These are phyloP conservation scores for Candida piceae DNA, from an alignment of 805 yeast species.

Conservation along the genomic window DNA sequence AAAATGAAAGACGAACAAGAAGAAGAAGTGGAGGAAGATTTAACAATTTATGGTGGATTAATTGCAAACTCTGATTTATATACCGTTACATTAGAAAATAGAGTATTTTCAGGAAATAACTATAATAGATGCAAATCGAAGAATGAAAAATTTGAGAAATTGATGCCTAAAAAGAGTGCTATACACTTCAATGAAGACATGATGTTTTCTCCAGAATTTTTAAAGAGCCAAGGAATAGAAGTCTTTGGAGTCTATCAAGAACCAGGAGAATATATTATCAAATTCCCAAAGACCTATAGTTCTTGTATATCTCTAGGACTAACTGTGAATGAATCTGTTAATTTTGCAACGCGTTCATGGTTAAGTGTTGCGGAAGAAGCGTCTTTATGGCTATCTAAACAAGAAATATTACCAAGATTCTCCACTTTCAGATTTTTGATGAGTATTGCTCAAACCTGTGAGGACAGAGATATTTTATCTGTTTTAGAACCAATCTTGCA, in stretches of 20 bases:
- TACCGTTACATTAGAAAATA: constrained; percentile 21
- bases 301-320: constrained; percentile 50
- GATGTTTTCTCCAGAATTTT: constrained; percentile 43
- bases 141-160: constrained; percentile 24
- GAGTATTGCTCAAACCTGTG: constrained; percentile 41
- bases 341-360: constrained; percentile 58
- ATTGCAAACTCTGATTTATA: constrained; percentile 13
- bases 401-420: constrained; percentile 47
- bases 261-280: constrained; percentile 58
- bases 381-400: constrained; percentile 45
- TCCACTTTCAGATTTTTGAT: constrained; percentile 44
- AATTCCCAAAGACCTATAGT: constrained; percentile 52
- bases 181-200: constrained; percentile 36
- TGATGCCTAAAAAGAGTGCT: constrained; percentile 15
- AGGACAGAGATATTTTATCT: constrained; percentile 33
- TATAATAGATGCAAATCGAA: constrained; percentile 27
- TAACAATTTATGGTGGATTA: constrained; percentile 5
- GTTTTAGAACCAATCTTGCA: constrained; percentile 32
- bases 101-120: constrained; percentile 11
- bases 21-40: constrained; percentile 1
- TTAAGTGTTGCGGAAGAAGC: constrained; percentile 43
- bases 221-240: constrained; percentile 45
- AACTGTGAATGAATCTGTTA: constrained; percentile 49
- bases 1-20: constrained; percentile 7
- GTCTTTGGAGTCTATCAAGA: constrained; percentile 47